Base-by-base conservation (phyloP, 148 eudicot genomes). In the Persicaria tinctoria region DNA sequence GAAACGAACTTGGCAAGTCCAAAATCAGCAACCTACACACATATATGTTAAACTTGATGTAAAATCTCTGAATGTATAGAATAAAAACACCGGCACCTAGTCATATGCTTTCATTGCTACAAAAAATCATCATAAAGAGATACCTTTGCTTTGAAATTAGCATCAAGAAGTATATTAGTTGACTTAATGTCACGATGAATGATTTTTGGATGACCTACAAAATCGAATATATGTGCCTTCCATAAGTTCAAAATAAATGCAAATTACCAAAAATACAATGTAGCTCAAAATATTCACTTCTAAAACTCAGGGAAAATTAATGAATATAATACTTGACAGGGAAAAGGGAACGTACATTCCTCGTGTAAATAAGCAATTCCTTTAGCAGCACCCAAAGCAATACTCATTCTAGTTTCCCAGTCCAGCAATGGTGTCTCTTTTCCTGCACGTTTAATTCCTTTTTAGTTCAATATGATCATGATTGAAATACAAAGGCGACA, bases 81-180 rank as follows among this genome's bases (percentile, higher is more conserved):
- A 23, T 23, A 23, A 23, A 0, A 23, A 23, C 27, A 23, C 27
- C 27, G 0, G 1, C 27, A 23, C 27, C 27, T 23, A 23, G 27
- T 23, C 0, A 23, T 32, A 32, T 32, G 2, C 41, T 32, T 0
- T 32, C 41, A 32, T 0, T 32, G 38, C 41, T 1, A 32, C 41
- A 32, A 32, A 3, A 32, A 32, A 50, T 50, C 12, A 8, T 1
- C 8, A 12, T 50, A 23, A 23, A 17, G 27, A 5, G 0, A n/a
- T 18, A 70, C 73, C 54, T 70, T 70, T n/a, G 73, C 38, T 51
- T 13, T 47, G 54, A 46, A 70, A 27, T 70, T 70, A 27, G 73
- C 46, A 47, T 70, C 73, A 47, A 70, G 73, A 47, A 70, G 73
- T n/a, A 70, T 70, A 51, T 70, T 70, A 3, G 73, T 46, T 10